phyloP scores from a whole-genome alignment of 768 basidiomycete genomes.

The Auricularia cornea region DNA sequence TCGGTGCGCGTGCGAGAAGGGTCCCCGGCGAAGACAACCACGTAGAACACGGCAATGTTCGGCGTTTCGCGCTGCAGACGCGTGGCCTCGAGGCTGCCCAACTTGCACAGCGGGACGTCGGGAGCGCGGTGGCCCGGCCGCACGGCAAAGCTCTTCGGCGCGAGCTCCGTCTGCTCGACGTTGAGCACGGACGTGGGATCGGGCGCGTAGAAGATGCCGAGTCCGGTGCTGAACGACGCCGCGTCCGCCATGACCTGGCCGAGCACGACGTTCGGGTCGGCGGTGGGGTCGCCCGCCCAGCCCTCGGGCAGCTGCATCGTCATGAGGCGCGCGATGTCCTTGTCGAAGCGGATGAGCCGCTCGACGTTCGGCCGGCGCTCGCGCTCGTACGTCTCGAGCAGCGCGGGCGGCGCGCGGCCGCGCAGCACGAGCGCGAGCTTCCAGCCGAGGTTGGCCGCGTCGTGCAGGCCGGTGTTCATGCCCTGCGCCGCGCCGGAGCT shows the following conservation, averaged over 20 bases:
- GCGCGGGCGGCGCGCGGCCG: slow-evolving; percentile 23
- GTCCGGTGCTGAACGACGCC: slow-evolving; percentile 13
- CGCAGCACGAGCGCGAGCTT: slow-evolving; percentile 37
- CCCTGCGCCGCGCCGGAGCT: slow-evolving; percentile 10
- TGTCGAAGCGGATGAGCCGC: slow-evolving; percentile 28
- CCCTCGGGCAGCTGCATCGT: slow-evolving; percentile 7
- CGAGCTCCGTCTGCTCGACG: too few species aligned
- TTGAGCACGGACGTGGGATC: neutral
- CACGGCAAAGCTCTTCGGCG: neutral
- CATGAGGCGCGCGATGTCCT: neutral
- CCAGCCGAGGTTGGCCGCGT: slow-evolving; percentile 33
- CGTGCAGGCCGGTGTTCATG: slow-evolving; percentile 11
- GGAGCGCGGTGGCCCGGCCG: slow-evolving; percentile 11
- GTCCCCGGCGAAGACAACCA: slow-evolving; percentile 12
- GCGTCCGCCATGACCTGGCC: slow-evolving; percentile 8
- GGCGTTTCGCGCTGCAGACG: slow-evolving; percentile 9
- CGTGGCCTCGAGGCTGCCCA: slow-evolving; percentile 5
- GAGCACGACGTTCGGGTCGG: slow-evolving; percentile 8
- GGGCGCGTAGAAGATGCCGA: slow-evolving; percentile 11
- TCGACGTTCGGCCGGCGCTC: slow-evolving; percentile 39
- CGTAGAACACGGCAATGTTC: slow-evolving; percentile 10
- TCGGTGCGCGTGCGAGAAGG: slow-evolving; percentile 1
- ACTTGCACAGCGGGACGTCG: slow-evolving; percentile 8
- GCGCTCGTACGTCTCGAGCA: slow-evolving; percentile 34
- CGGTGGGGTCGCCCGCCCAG: slow-evolving; percentile 6